Conservation (phyloP, 768 basidiomycete genomes). For the Phylloporus arenicola region DNA sequence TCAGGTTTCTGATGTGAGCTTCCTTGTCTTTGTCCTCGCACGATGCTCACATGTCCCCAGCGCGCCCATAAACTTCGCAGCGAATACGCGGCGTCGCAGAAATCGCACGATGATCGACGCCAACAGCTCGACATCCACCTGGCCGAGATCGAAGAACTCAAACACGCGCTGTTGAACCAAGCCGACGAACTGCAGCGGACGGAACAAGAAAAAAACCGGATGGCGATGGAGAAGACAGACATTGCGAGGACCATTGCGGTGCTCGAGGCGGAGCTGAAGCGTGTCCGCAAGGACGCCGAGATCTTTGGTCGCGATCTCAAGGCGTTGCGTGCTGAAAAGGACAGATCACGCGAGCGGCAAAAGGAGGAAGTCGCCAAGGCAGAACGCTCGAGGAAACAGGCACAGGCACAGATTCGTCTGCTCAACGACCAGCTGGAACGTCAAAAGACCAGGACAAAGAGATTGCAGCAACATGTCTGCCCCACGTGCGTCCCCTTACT, state of each 20-base stretch:
- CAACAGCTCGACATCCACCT: slow-evolving; percentile 69
- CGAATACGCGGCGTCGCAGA: slow-evolving; percentile 55
- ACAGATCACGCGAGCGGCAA: slow-evolving; percentile 49
- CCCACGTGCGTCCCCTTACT: slow-evolving; percentile 40
- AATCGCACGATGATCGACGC: slow-evolving; percentile 64
- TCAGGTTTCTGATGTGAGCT: slow-evolving; percentile 60
- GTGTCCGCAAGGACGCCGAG: slow-evolving; percentile 73
- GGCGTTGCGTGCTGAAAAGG: slow-evolving; percentile 60
- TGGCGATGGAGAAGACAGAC: slow-evolving; percentile 57
- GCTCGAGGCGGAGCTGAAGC: slow-evolving; percentile 68
- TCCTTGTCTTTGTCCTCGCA: neutral
- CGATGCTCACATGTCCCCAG: slow-evolving; percentile 27
- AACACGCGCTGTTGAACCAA: slow-evolving; percentile 55
- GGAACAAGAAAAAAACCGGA: slow-evolving; percentile 59
- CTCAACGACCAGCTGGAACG: slow-evolving; percentile 61
- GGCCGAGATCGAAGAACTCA: slow-evolving; percentile 73
- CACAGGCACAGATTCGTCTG: slow-evolving; percentile 57
- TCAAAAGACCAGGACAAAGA: slow-evolving; percentile 38
- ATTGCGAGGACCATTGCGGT: slow-evolving; percentile 60
- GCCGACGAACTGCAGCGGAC: slow-evolving; percentile 57
- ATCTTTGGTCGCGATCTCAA: slow-evolving; percentile 75
- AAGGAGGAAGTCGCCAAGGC: slow-evolving; percentile 50
- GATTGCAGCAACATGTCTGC: slow-evolving; percentile 53
- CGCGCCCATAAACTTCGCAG: slow-evolving; percentile 57
- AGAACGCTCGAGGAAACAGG: slow-evolving; percentile 65